Conservation (phyloP, 2,329 filamentous ascomycete species). For the Colletotrichum sp. region DNA sequence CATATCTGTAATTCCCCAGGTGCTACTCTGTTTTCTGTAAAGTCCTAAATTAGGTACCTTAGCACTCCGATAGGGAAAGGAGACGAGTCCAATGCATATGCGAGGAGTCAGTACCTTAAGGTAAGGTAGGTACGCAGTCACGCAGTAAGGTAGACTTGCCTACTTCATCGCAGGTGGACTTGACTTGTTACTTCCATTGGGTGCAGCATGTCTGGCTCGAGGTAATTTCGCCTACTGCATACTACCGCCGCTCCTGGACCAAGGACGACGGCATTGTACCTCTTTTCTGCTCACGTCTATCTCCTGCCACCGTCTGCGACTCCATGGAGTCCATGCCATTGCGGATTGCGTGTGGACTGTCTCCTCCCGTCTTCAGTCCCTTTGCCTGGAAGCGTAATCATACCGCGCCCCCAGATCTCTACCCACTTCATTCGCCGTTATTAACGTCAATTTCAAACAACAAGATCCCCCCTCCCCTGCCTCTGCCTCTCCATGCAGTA, state of each 20-base stretch:
- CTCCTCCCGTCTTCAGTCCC: not conserved
- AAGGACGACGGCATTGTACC: not conserved
- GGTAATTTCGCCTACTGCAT: slow-evolving; percentile 17
- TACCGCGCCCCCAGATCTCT: not conserved
- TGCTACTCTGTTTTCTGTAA: not conserved
- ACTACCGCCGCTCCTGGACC: slow-evolving; percentile 1
- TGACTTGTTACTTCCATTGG: not conserved
- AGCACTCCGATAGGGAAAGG: not conserved
- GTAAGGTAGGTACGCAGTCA: too few species aligned
- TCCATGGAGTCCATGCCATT: not conserved
- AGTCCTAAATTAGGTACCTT: not conserved
- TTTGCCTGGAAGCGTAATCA: not conserved
- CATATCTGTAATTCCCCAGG: not conserved
- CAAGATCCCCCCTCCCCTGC: not conserved
- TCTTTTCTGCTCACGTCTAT: not conserved
- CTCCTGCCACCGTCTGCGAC: not conserved
- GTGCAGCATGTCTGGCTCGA: not conserved
- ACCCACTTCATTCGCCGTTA: slow-evolving; percentile 13
- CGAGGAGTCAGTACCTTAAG: not conserved
- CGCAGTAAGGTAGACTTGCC: not conserved
- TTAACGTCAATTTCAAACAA: not conserved
- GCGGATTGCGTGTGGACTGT: not conserved
- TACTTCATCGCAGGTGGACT: not conserved
- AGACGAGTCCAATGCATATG: not conserved
- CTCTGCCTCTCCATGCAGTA: not conserved